Base-by-base conservation (phyloP, 441 rosid species). In the Codiaeum variegatum region DNA sequence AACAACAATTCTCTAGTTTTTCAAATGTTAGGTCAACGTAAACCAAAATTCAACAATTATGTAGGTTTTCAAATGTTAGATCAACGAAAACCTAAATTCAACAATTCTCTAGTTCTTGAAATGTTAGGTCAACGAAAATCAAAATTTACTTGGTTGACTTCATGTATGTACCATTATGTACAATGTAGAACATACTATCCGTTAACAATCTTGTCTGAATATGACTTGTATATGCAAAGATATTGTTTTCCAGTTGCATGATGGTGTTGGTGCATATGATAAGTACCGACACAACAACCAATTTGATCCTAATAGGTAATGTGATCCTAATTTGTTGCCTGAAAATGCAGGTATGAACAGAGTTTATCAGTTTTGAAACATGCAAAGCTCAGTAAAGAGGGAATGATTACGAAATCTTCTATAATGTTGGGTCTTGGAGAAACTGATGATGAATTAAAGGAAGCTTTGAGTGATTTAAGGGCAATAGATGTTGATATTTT, bases 351-450 rank as follows among this genome's bases (percentile, higher is more conserved):
- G 72, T 93, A 95, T 83, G 97, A 90, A 79, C 99, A 93, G 79
- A 95, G 99, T 83, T 81, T 95, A 75, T 85, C 88, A 46, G 97
- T 95, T 77, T 83, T 95, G 79, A 89, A 85, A 69, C 95, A 89
- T 80, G 97, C 95, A 32, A 95, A 95, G 84, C 71, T 81, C 73
- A 87, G 88, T 81, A 90, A 89, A 81, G 88, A 86, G 34, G 93
- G 91, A 74, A 90, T 93, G 94, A 85, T 88, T 76, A 93, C 98
- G 24, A 95, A 95, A 82, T 79, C 98, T 32, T 95, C 99, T 36
- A 85, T 95, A 80, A 95, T 95, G 99, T 82, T 95, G 80, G 99
- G 99, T 69, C 96, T 95, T 18, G 98, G 98, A 77, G 99, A 95
- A 85, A 80, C 97, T 64, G 98, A 93, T 67, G 89, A 87, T 9